Base-by-base conservation (phyloP, 768 basidiomycete species). In the Gloeopeniophorella convolvens region DNA sequence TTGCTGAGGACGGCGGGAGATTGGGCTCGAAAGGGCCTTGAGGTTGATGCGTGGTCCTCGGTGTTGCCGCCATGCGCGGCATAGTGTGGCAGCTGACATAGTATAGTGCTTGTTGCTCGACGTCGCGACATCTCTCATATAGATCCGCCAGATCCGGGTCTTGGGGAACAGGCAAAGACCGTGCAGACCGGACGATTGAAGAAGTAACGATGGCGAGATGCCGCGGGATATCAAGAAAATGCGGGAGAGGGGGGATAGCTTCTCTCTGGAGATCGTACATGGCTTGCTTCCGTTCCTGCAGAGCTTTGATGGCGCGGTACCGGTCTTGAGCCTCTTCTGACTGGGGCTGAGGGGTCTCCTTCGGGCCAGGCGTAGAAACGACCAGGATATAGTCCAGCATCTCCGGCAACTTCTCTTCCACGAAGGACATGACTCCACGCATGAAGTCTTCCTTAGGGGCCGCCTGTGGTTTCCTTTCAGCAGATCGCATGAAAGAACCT, bases 371-470 rank as follows among this genome's bases (percentile, higher is more conserved):
- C 0, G 82, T 81, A 7, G 86, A 89, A n/a, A 89, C 79, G 24
- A 78, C 74, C 27, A 72, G 58, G 56, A 89, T 78, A 59, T 92
- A 94, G 54, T 92, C 86, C 46, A 84, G 70, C 85, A 94, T 93
- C 16, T 76, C 77, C 2, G 75, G 71, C 23, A 76, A 57, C 58
- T 77, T 85, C 31, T 79, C 77, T 34, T 72, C 70, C 8, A 91
- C 68, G 64, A 91, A 92, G 51, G 78, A 76, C 65, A 83, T 83
- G 52, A 91, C 73, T 4, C 83, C 80, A 28, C 77, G 73, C 87
- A 89, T 89, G 59, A 81, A 85, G n/a, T 83, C 77, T 65, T 92
- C 89, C 65, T 84, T 89, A 60, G 84, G 80, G 11, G 76, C 70
- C 35, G 64, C 74, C 84, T 86, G 47, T 9, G 51, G 24, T 6